Base-by-base conservation (phyloP, 2,329 filamentous ascomycete genomes). In the Trichoderma guizhouense region DNA sequence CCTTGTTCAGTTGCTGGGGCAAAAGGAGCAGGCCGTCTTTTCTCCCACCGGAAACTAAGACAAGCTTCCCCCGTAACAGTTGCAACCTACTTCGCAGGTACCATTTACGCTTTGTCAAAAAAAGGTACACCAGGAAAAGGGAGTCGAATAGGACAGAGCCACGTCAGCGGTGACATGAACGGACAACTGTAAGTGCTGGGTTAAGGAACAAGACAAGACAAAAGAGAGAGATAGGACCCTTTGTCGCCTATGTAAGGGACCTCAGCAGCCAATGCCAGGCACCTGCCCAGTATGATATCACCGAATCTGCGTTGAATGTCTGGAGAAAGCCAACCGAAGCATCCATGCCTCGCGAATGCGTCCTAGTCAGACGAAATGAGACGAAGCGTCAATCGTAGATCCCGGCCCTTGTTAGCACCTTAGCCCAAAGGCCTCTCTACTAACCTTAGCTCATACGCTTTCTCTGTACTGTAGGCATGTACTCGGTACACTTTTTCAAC, bases 301-400 rank as follows among this genome's bases (percentile, higher is more conserved):
- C 36, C 21, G 28, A 47, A 61, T 51, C 26, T 61, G 57, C 7
- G 43, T 53, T 69, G 66, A 34, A 36, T 26, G 66, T 61, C 66
- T 69, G 66, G 66, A 62, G 39, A 69, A 61, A 26, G 57, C 66
- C 36, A 53, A 9, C 55, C 55, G 55, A 51, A 60, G 66, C 66
- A 69, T 69, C 66, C 66, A 69, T 60, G 66, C 43, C 39, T 69
- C 26, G 66, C 66, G 12, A 69, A 51, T 26, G 53, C 66, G 55
- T 69, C 66, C 39, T 47, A 32, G 62, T 63, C 18, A 69, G 55
- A 36, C 66, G 66, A 69, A 62, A 69, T 69, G 66, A 69, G 66
- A 69, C 55, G 66, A 60, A 69, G 66, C 53, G 57, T 69, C 66
- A 69, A 69, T 61, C 66, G 66, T 58, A 69, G 66, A 69, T 69